Base-by-base conservation (phyloP, 371 early-diverging fungal genomes). In the Umbelopsis sp. region DNA sequence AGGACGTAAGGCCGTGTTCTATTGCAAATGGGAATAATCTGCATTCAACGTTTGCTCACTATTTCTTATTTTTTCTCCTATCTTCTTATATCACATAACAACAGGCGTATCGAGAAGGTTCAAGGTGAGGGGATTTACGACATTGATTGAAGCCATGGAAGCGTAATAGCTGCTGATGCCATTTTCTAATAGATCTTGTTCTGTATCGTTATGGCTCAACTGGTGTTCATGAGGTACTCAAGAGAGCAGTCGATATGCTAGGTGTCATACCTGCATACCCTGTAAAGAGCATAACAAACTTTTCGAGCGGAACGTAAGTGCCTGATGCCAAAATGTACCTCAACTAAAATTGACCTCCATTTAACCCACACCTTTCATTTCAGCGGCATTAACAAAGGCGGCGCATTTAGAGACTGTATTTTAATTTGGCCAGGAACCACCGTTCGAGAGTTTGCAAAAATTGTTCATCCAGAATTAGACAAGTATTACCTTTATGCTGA, bases 181-280 rank as follows among this genome's bases (percentile, higher is more conserved):
- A 48, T n/a, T 1, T 1, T 6, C 8, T 5, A 4, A 4, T 44
- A 72, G 94, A 93, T 66, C 73, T 93, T 50, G 94, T 93, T 1
- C 69, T 93, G 65, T 93, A 91, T 71, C 85, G 94, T 9, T 93
- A 91, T 75, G 92, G 92, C 14, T 86, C 86, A 4, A 93, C 94
- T 4, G 94, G 94, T 16, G 89, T 91, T 4, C 88, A 86, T 66
- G 89, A 91, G 8, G 85, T 87, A 0, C 68, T 93, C 37, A 74
- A 79, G 32, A 78, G 82, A 32, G 91, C 88, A 0, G 86, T 93
- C 0, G 86, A 89, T 46, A 73, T 81, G 10, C 72, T 91, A 16
- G 87, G 89, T 0, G 78, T 92, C 18, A 75, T 93, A 12, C 91
- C 94, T 0, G 89, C 87, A 11, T 93, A 80, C 76, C 92, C 92